Evolutionary conservation across 1,284 basidiomycete species (phyloP).

Genomic region (Ceratorhiza oryzae-sativae): DNA sequence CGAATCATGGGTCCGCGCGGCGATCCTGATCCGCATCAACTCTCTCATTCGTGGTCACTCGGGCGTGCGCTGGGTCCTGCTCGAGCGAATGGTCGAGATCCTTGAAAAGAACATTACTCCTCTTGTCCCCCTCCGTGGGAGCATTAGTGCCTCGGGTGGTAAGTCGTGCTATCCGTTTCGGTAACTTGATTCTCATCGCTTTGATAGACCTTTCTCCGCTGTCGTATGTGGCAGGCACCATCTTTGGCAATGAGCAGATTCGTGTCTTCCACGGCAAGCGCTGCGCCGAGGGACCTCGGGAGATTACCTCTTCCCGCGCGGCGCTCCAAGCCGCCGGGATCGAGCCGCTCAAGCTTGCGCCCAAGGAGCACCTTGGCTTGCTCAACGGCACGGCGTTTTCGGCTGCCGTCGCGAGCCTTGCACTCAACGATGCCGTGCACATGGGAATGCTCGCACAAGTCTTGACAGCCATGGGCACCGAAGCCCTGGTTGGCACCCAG

Average conservation of each 20-base stretch:
- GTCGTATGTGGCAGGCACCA: slow-evolving; percentile 81
- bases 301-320: slow-evolving; percentile 66
- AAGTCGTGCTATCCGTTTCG: slow-evolving; percentile 27
- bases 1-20: slow-evolving; percentile 89
- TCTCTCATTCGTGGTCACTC: slow-evolving; percentile 88
- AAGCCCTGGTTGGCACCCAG: slow-evolving; percentile 76
- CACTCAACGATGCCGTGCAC: slow-evolving; percentile 74
- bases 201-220: slow-evolving; percentile 73
- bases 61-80: slow-evolving; percentile 80
- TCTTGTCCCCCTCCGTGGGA: slow-evolving; percentile 53
- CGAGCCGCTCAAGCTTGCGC: slow-evolving; percentile 70
- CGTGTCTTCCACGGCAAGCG: slow-evolving; percentile 65
- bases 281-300: slow-evolving; percentile 60
- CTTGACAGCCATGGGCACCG: slow-evolving; percentile 83
- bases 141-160: slow-evolving; percentile 54
- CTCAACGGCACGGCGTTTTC: slow-evolving; percentile 88
- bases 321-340: slow-evolving; percentile 73
- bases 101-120: slow-evolving; percentile 70
- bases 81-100: slow-evolving; percentile 79
- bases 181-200: not conserved
- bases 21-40: slow-evolving; percentile 86
- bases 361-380: slow-evolving; percentile 84
- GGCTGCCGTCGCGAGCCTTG: slow-evolving; percentile 55
- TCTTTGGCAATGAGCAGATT: slow-evolving; percentile 82
- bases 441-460: slow-evolving; percentile 76